Evolutionary conservation across 2,329 filamentous ascomycete species (phyloP), one percentile per base, ranked within the genome.

Genomic region (Sarocladium brachiariae): DNA sequence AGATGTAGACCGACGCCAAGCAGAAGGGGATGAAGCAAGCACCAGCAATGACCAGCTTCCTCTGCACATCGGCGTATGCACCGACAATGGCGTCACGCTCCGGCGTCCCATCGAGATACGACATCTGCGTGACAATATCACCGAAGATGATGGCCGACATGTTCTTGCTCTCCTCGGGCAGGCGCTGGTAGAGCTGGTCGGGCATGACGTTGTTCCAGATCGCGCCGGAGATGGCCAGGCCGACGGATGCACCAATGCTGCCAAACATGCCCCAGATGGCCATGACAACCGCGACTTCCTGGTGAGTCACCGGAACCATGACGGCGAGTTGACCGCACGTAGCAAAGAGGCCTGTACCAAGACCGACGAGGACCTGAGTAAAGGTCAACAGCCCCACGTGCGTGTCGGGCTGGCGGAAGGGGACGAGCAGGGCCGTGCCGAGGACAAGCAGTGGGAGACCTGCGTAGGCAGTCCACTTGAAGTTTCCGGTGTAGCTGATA

Each of bases 121-220:
- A 64, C 41, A 76, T 61, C 53, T 83, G 81, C 9, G 70, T 67
- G 1, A 64, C 67, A 31, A 83, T 62, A 53, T 73, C 72, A 24
- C 74, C 71, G 53, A 78, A 68, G 31, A 69, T 67, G 8, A 51
- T 52, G 7, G 56, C 52, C 3, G 63, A 56, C 35, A 60, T 57
- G 18, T 61, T 59, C 58, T 71, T 69, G 31, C 57, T 60, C 2
- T 59, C 63, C 6, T 65, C 69, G 2, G 74, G 74, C 0, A 77
- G 66, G 30, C 63, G 60, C 14, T 61, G 55, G 52, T 61, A 52
- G 7, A 78, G 63, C 25, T 67, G 65, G 19, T 52, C 57, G 5
- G 71, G 70, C 46, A 77, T 64, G 14, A 73, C 65, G 57, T 75
- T 75, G 3, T 75, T 78, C 80, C 80, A 84, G 51, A 84, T 72